Evolutionary conservation across 106 monocot genomes (phyloP).

Genomic region (Dactylorhiza incarnata): DNA sequence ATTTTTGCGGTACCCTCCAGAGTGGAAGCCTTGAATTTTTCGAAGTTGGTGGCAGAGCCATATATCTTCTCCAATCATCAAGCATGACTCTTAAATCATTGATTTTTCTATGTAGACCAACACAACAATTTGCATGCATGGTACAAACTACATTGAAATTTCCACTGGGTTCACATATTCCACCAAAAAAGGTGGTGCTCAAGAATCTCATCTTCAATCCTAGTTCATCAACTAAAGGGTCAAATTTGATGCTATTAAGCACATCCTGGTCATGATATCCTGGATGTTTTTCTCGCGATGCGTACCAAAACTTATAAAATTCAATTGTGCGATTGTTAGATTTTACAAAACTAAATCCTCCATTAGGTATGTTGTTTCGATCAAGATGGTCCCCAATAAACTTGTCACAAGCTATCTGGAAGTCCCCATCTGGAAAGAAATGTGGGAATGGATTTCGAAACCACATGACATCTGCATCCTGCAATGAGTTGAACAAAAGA

Average conservation of each 20-base stretch:
- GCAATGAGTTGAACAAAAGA: conserved; percentile 6
- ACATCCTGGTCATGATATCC: conserved; percentile 26
- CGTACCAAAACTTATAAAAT: conserved; percentile 23
- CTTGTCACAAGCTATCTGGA: conserved; percentile 27
- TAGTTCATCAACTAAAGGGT: conserved; percentile 14
- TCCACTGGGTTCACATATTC: conserved; percentile 23
- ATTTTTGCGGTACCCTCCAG: conserved; percentile 26
- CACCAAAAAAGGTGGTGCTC: conserved; percentile 22
- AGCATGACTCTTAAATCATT: conserved; percentile 18
- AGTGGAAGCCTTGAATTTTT: not conserved
- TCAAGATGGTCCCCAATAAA: conserved; percentile 13
- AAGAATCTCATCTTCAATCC: conserved; percentile 19
- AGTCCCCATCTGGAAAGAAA: conserved; percentile 23
- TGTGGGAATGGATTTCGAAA: conserved; percentile 22
- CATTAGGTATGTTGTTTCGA: conserved; percentile 19
- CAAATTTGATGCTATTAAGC: conserved; percentile 23
- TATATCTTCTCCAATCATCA: conserved; percentile 18
- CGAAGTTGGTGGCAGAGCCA: conserved; percentile 9
- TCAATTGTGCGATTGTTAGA: conserved; percentile 24
- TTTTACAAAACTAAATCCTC: conserved; percentile 28
- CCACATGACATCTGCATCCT: conserved; percentile 26
- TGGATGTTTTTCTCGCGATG: conserved; percentile 14
- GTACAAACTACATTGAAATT: conserved; percentile 23
- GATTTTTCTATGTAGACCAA: conserved; percentile 19
- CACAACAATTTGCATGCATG: conserved; percentile 27